Percentiles rank a stretch among this genome's conserved stretches.
Evolutionary conservation across 139 green algal genomes (phyloP).

Genomic region (Ettlia oleoabundans): DNA sequence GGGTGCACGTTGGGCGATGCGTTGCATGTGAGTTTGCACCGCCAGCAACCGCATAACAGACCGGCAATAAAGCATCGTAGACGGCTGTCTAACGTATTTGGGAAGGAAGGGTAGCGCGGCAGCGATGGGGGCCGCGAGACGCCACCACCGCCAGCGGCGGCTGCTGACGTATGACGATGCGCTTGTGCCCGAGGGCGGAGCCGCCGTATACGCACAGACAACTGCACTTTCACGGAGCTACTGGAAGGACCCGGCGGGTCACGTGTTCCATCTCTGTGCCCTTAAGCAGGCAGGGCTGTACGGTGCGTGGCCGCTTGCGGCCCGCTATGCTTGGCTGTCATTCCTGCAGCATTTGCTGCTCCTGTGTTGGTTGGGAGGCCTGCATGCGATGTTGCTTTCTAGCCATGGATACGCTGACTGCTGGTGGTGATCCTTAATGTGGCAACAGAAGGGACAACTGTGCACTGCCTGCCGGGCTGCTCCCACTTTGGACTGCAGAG

Average conservation of each 20-base stretch:
- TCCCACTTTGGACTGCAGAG: background rate
- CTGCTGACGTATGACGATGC: constrained; percentile 1
- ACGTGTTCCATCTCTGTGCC: constrained; percentile 67
- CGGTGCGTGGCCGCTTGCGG: constrained; percentile 42
- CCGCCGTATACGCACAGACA: constrained; percentile 38
- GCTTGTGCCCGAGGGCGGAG: constrained; percentile 40
- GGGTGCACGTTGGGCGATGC: too few species aligned
- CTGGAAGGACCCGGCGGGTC: constrained; percentile 73
- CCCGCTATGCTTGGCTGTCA: background rate
- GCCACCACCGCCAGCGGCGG: background rate
- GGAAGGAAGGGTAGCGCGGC: too few species aligned
- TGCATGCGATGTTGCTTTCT: background rate
- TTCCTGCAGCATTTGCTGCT: background rate
- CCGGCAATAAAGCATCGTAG: too few species aligned
- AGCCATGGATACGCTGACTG: too few species aligned
- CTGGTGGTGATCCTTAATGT: too few species aligned
- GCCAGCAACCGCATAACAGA: too few species aligned
- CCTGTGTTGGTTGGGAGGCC: background rate
- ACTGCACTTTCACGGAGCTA: constrained; percentile 40
- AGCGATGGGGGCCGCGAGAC: background rate
- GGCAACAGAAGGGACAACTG: too few species aligned
- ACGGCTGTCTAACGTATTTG: too few species aligned
- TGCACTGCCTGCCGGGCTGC: background rate
- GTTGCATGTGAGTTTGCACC: too few species aligned
- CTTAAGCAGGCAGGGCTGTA: constrained; percentile 70